Evolutionary conservation across 768 basidiomycete species (phyloP), one percentile per base, ranked within the genome.

Genomic region (Mycena vitilis): DNA sequence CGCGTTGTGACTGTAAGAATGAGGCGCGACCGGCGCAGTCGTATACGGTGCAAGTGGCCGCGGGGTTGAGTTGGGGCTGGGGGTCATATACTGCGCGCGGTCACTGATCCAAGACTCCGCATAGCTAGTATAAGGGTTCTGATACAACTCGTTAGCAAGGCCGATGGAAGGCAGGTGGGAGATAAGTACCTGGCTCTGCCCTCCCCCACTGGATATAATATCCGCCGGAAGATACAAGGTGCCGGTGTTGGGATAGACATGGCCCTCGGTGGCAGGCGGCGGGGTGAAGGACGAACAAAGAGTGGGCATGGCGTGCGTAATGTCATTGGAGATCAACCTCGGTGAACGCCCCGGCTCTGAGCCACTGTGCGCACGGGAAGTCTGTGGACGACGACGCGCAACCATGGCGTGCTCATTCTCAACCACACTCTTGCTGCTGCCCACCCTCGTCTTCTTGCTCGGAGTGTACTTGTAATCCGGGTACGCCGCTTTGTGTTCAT

Each of bases 391-490:
- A 40, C 59, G 59, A 38, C 53, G 40, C 9, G 36, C 1, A 12
- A 30, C 12, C 9, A 15, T 13, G 54, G 34, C 40, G 20, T n/a
- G 20, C 5, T 12, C 42, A 49, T 10, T 44, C 44, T 23, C 9
- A 44, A 40, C 25, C 20, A 15, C 49, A 47, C 48, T 18, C 12
- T 25, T 25, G 23, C 22, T 8, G 36, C 12, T 1, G n/a, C 30
- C 40, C 4, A 40, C 40, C 45, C 42, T 23, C 4, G 49, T n/a
- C 30, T 15, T 40, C 40, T n/a, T 22, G 37, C 36, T 20, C 34
- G 66, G 62, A 4, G 37, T 12, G 40, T 56, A 65, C 68, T 56
- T 65, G 59, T 69, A 69, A 12, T 69, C 55, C 5, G 68, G 68
- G 34, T 69, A 48, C 13, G 40, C 15, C n/a, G 47, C 22, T 11